Base-by-base conservation (phyloP, 2,329 filamentous ascomycete species). In the Neopestalotiopsis rosae region DNA sequence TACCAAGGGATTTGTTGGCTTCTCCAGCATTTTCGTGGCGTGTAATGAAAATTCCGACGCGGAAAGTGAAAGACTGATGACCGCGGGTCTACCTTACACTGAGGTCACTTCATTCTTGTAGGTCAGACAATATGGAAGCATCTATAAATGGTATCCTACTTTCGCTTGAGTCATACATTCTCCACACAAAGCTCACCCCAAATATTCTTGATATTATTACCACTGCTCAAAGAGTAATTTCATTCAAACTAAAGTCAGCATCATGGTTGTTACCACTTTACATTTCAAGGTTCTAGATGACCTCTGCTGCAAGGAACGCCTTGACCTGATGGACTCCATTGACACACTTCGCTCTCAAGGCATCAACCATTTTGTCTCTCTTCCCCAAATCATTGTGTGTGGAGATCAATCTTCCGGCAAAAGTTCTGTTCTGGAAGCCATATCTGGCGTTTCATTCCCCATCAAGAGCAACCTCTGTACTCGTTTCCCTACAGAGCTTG, bases 371-470 rank as follows among this genome's bases (percentile, higher is more conserved):
- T 77, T 79, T 69, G 76, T 86, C 20, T 79, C 80, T 14, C 76
- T 85, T 0, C 84, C 84, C 0, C 79, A 85, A 71, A 83, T 86
- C 68, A 85, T 91, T 34, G 88, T 91, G 13, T 88, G 85, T 65
- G 89, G 90, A 2, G 86, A 90, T 68, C 88, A 91, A 72, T 89
- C 86, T 0, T 85, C 86, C 1, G 90, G 89, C 3, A 92, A 92
- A 75, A 90, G 87, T 68, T 91, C 89, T 0, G 88, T 91, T 0
- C 83, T 92, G 0, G 88, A 92, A 72, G 89, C 88, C 1, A 88
- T 92, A 52, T 90, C 89, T 0, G 84, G 87, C 3, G 83, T 92
- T 1, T 82, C 84, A 0, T 92, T 92, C 70, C 89, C 89, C 0
- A 80, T 82, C 9, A 87, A 88, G 30, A 86, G 87, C 67, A 87